Conservation (phyloP, 2,329 filamentous ascomycete species). For the Hansfordia pulvinata region DNA sequence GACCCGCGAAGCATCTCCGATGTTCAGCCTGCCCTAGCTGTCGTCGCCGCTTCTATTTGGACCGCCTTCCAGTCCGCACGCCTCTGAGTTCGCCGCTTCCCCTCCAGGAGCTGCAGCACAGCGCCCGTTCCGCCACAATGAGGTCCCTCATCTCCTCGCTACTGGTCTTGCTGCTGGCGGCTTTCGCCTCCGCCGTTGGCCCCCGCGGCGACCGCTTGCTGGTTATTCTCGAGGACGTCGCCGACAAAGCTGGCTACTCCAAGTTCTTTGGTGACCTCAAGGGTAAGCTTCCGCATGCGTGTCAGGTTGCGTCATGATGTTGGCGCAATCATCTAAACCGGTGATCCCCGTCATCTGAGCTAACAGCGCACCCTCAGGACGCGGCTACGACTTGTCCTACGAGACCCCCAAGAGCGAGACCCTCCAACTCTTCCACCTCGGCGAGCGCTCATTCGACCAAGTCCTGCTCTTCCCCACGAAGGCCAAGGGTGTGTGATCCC, state of each 20-base stretch:
- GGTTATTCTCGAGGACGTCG: constrained; percentile 71
- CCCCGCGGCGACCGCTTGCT: constrained; percentile 67
- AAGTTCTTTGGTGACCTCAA: constrained; percentile 64
- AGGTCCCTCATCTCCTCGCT: constrained; percentile 61
- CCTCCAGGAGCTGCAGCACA: too few species aligned
- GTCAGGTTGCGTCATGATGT: not conserved
- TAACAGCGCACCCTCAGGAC: constrained; percentile 35
- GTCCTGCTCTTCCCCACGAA: constrained; percentile 79
- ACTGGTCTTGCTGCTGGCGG: constrained; percentile 51
- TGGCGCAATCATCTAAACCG: constrained; percentile 9
- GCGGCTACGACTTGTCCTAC: constrained; percentile 71
- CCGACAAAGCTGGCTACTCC: constrained; percentile 71
- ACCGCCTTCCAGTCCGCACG: constrained; percentile 1
- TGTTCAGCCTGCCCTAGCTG: too few species aligned
- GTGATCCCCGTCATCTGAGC: not conserved
- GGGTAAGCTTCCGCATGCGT: constrained; percentile 38
- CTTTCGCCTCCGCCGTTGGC: constrained; percentile 63
- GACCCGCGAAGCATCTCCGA: too few species aligned
- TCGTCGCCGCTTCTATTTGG: too few species aligned
- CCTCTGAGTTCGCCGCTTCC: too few species aligned
- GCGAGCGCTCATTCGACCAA: constrained; percentile 84
- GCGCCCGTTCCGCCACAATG: constrained; percentile 56
- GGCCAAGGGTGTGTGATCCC: constrained; percentile 56
- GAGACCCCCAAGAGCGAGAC: constrained; percentile 71
- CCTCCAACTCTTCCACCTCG: constrained; percentile 70